Evolutionary conservation across 2,329 filamentous ascomycete genomes (phyloP), one percentile per base, ranked within the genome.

Genomic region (Alternaria sp.): DNA sequence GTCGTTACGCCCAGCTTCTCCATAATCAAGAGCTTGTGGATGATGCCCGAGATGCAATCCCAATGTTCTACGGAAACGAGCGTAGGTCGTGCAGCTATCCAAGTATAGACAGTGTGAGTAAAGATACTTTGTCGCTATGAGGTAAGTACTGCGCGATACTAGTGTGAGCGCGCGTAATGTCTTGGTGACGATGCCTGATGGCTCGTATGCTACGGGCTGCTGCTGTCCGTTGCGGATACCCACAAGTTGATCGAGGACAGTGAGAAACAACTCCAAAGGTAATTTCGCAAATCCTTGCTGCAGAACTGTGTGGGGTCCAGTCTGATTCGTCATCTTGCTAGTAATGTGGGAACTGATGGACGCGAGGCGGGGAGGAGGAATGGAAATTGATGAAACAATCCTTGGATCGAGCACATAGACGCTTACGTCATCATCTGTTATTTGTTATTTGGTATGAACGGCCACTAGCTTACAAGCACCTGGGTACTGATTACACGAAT

Each of bases 201-300:
- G 67, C 12, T 61, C 54, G 41, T 66, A 68, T 18, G 70, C 73
- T 25, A 76, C 58, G 2, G 68, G 67, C 30, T 63, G 57, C 30
- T 62, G 57, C 4, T 28, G 48, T 34, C 66, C 63, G 48, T 64
- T 43, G 22, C 54, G 57, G 12, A 59, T 70, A 6, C 58, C 63
- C 12, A 74, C 67, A 12, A 77, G 64, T 54, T 75, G 68, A 40
- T 77, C 73, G 20, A 77, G 64, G 14, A 75, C 54, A 25, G 65
- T 59, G 12, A 74, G 60, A 32, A 75, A 70, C 2, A 76, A 55
- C 40, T 77, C 74, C 3, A 62, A 44, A 3, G 74, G 73, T 8
- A 76, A 62, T 20, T 22, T 34, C 4, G 46, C 20, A 20, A 49
- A 49, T 34, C 30, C 46, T 36, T n/a, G 46, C 18, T 20, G 18